These are phyloP conservation scores for Leishmania gerbilli DNA, from an alignment of 208 protist genomes.

Conservation along the genomic window DNA sequence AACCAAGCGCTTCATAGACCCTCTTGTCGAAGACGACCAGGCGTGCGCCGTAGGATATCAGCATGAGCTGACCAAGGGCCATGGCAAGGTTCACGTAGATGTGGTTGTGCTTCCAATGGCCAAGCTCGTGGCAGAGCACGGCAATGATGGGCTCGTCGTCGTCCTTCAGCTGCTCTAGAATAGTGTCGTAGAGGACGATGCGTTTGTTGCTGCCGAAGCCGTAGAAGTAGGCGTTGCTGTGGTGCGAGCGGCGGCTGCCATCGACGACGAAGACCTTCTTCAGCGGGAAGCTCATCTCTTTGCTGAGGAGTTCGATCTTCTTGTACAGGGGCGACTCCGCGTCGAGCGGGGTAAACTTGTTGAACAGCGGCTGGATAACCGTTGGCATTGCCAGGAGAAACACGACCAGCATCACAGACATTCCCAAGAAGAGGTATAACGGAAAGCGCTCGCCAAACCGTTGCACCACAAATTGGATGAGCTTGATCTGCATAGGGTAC, in stretches of 20 bases:
- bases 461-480: constrained; percentile 67
- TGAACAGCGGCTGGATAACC: constrained; percentile 90
- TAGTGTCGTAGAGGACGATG: constrained; percentile 92
- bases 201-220: constrained; percentile 86
- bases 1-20: constrained; percentile 76
- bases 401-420: constrained; percentile 38
- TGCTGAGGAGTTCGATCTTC: constrained; percentile 57
- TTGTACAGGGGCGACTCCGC: constrained; percentile 38
- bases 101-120: constrained; percentile 87
- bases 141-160: constrained; percentile 70
- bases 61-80: constrained; percentile 44
- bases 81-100: constrained; percentile 38
- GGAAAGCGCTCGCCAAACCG: constrained; percentile 81
- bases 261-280: constrained; percentile 75
- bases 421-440: constrained; percentile 64
- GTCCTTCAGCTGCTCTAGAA: constrained; percentile 67
- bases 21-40: constrained; percentile 61
- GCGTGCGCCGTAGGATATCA: constrained; percentile 62
- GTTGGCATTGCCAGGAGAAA: constrained; percentile 67
- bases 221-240: constrained; percentile 92
- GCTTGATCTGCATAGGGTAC: constrained; percentile 44
- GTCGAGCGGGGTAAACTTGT: constrained; percentile 72
- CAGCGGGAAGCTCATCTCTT: constrained; percentile 66
- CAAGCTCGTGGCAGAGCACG: constrained; percentile 89
- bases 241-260: constrained; percentile 71